Evolutionary conservation across 1,284 basidiomycete species (phyloP), one percentile per base, ranked within the genome.

Genomic region (Melampsora medusae): DNA sequence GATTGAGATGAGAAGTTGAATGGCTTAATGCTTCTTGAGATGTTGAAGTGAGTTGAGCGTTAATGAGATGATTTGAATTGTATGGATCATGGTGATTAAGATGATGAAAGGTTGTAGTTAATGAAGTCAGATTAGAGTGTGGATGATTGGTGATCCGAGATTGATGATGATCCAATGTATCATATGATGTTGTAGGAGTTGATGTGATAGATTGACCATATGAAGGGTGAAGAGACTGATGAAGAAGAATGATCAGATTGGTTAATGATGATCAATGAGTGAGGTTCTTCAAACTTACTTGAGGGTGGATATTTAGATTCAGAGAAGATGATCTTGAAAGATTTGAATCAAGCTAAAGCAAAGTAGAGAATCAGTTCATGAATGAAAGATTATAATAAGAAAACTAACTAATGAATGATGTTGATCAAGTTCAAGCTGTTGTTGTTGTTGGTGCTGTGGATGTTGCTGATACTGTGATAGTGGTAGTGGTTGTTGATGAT

Each of bases 401-500:
- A 10, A 12, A 56, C 19, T 56, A 6, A 56, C 53, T 7, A n/a
- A 56, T 56, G 53, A 10, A 28, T 28, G n/a, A 6, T 28, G 19
- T n/a, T 22, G 53, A 28, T 56, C n/a, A 6, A n/a, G 10, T n/a
- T 56, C 53, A n/a, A n/a, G 53, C n/a, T 42, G 38, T 42, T 42
- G 38, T 42, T 9, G 38, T 7, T 42, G 38, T 10, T 42, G 38
- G 6, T 42, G 38, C 10, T 42, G 38, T 42, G 1, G 38, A 9
- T 42, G 38, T 1, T 42, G 38, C 5, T 42, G 38, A 6, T 42
- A 10, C 4, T 42, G 38, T 33, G 67, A 50, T 9, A 35, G 67
- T 56, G 42, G 68, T n/a, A 60, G 35, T 42, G n/a, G 68, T 25
- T 64, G 35, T 14, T 50, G 38, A 6, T 61, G 35, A 6, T 61